phyloP scores from a whole-genome alignment of 2,329 filamentous ascomycete species.

The Achaetomium macrosporum region DNA sequence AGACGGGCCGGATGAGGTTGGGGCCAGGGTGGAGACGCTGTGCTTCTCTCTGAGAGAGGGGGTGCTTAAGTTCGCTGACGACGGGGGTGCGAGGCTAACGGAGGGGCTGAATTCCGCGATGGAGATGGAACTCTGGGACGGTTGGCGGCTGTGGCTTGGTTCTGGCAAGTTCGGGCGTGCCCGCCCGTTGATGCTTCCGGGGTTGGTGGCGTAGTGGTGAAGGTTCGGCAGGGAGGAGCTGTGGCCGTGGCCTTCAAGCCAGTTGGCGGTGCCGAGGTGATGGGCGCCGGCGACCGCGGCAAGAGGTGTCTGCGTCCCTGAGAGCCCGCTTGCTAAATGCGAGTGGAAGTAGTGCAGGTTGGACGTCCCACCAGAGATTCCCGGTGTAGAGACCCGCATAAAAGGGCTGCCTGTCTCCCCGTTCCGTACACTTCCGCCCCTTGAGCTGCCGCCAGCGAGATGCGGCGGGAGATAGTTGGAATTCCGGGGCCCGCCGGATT shows the following conservation, averaged over 20 bases:
- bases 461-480: conserved; percentile 33
- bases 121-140: conserved; percentile 30
- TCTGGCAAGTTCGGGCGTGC: conserved; percentile 1
- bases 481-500: conserved; percentile 2
- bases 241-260: conserved; percentile 34
- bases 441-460: conserved; percentile 32
- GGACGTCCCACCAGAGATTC: conserved; percentile 64
- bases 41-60: conserved; percentile 49
- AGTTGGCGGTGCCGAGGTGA: conserved; percentile 42
- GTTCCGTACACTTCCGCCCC: conserved; percentile 17
- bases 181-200: not conserved
- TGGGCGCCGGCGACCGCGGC: conserved; percentile 72
- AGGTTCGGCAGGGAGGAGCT: conserved; percentile 24
- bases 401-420: conserved; percentile 50
- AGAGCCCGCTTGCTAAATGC: conserved; percentile 64
- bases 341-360: conserved; percentile 80
- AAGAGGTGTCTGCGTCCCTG: conserved; percentile 71
- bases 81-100: conserved; percentile 3
- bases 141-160: conserved; percentile 26
- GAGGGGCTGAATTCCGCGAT: conserved; percentile 23
- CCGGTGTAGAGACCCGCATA: conserved; percentile 54
- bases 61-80: conserved; percentile 1
- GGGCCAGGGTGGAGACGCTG: conserved; percentile 56
- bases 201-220: conserved; percentile 7
- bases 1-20: conserved; percentile 46